Conservation (phyloP, 176 grass and related monocot species). For the Oryza meridionalis region DNA sequence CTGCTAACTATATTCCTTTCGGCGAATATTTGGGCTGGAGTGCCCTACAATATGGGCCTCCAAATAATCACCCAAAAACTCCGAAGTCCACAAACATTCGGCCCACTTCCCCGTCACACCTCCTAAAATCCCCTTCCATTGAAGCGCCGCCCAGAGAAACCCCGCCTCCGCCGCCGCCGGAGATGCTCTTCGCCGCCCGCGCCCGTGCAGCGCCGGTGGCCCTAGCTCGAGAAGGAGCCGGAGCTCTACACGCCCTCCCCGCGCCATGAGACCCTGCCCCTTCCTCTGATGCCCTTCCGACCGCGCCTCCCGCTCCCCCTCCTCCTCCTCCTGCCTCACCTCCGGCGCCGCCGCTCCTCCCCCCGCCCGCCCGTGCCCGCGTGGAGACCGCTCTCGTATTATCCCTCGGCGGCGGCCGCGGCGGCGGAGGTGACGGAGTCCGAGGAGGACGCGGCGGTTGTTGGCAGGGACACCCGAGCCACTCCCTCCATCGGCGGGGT, state of each 20-base stretch:
- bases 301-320: constrained; percentile 29
- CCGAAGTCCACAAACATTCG: not conserved
- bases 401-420: not conserved
- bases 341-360: not conserved
- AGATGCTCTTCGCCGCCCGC: constrained; percentile 19
- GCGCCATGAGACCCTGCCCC: constrained; percentile 39
- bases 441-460: constrained; percentile 24
- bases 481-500: not conserved
- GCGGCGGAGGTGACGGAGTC: constrained; percentile 30
- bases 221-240: not conserved
- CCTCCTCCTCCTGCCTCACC: constrained; percentile 27
- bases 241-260: not conserved
- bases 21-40: no score
- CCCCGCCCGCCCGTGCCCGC: not conserved
- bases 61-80: no score
- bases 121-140: not conserved
- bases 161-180: not conserved
- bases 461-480: not conserved
- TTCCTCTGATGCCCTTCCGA: constrained; percentile 59
- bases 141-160: not conserved
- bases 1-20: no score
- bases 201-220: not conserved
- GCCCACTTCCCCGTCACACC: not conserved
- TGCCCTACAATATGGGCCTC: no score
- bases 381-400: not conserved